Conservation (phyloP, 768 basidiomycete genomes). For the Mrakia frigida region DNA sequence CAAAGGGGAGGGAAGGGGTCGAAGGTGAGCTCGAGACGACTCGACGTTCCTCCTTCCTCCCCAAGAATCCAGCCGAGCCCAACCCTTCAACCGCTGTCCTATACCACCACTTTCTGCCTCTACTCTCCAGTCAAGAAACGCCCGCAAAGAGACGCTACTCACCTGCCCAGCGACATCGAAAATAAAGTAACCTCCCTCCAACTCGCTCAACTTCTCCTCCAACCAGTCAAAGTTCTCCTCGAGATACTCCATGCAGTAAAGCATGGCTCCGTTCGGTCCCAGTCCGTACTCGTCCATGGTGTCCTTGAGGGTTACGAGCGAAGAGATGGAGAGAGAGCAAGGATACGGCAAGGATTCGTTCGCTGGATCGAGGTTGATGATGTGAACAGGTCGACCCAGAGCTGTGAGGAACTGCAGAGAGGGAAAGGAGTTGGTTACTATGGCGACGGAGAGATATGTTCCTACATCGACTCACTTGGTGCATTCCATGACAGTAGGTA, state of each 20-base stretch:
- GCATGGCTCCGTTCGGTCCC: constrained; percentile 92
- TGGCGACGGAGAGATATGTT: background rate
- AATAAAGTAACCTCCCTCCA: constrained; percentile 74
- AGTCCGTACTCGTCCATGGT: constrained; percentile 77
- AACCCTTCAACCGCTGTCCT: too few relatives aligned
- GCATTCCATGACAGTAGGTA: constrained; percentile 49
- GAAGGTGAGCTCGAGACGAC: constrained; percentile 5
- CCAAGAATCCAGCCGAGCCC: too few relatives aligned
- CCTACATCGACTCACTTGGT: constrained; percentile 41
- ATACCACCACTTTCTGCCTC: too few relatives aligned
- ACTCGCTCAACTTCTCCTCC: constrained; percentile 52
- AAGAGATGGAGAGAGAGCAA: constrained; percentile 76
- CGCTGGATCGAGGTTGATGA: constrained; percentile 95
- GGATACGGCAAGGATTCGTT: constrained; percentile 82
- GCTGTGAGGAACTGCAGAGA: constrained; percentile 64
- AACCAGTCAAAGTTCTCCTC: constrained; percentile 82
- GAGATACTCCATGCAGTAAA: constrained; percentile 95
- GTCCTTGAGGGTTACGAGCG: constrained; percentile 77
- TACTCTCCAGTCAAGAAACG: background rate
- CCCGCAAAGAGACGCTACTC: background rate
- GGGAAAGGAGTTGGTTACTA: background rate
- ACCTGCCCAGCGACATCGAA: constrained; percentile 91
- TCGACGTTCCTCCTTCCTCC: background rate
- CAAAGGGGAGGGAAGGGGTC: background rate
- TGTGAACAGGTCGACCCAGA: constrained; percentile 72